A percentile compares a stretch with the other conserved stretches of the same genome.
These are phyloP conservation scores for Raddia guianensis DNA, from an alignment of 176 grass and related monocot species.

Conservation along the genomic window DNA sequence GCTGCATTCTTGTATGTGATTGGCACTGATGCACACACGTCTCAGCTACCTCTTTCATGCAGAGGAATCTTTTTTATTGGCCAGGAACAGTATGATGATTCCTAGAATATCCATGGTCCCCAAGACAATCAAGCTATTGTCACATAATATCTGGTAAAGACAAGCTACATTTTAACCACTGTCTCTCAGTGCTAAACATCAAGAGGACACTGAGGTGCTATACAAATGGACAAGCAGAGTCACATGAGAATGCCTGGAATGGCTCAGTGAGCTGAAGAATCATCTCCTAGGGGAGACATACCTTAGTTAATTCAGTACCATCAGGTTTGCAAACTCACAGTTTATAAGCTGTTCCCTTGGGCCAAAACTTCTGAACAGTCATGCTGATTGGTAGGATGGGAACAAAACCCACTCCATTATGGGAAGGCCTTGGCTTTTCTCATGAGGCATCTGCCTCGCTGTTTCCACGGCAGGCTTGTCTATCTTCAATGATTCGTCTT, in stretches of 20 bases:
- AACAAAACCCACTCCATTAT: constrained; percentile 7
- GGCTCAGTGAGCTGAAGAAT: constrained; percentile 13
- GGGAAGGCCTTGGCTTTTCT: not conserved
- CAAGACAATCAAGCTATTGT: not conserved
- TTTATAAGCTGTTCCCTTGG: not conserved
- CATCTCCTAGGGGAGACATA: constrained; percentile 6
- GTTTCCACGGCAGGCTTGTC: not conserved
- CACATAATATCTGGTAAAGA: constrained; percentile 29
- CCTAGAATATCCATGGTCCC: constrained; percentile 37
- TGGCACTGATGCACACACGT: constrained; percentile 6
- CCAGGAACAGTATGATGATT: not conserved
- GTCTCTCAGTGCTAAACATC: not conserved
- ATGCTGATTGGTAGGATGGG: not conserved
- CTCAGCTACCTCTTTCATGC: constrained; percentile 2
- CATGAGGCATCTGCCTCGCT: not conserved
- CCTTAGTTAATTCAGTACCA: not conserved
- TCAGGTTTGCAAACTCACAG: not conserved
- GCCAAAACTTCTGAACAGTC: not conserved
- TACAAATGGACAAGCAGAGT: constrained; percentile 2
- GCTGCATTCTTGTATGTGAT: not conserved
- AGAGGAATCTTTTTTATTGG: constrained; percentile 42
- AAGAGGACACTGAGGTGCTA: not conserved
- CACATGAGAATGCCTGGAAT: constrained; percentile 25
- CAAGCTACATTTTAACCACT: constrained; percentile 15
- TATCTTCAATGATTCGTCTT: not conserved